phyloP scores from a whole-genome alignment of 192 early-diverging fungal species.

The Backusella luteola region DNA sequence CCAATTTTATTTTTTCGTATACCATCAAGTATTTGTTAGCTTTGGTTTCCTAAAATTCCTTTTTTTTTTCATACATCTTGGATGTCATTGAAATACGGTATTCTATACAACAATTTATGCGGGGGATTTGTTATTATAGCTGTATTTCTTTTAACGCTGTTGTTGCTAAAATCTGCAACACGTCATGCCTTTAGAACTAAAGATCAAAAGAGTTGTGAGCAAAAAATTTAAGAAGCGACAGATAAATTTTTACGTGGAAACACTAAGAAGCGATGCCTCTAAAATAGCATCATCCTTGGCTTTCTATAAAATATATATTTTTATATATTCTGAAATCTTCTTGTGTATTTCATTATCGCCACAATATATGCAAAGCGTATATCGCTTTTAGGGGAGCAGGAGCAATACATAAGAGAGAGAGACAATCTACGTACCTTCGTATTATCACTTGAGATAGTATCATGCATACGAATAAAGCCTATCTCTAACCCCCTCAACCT shows the following conservation, averaged over 20 bases:
- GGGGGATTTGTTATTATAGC: not conserved
- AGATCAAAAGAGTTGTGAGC: not conserved
- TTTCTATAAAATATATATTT: not conserved
- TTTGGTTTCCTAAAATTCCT: not conserved
- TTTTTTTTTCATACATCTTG: not conserved
- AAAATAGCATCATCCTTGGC: not conserved
- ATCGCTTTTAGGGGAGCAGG: not conserved
- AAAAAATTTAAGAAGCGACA: not conserved
- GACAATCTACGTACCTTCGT: not conserved
- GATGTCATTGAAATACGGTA: not conserved
- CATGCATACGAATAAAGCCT: conserved; percentile 1
- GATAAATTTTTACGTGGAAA: not conserved
- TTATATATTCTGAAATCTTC: not conserved
- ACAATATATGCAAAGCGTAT: not conserved
- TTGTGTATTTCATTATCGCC: not conserved
- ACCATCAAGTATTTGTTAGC: not conserved
- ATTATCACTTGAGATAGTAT: not conserved
- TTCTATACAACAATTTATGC: not conserved
- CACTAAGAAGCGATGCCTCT: not conserved
- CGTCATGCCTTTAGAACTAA: not conserved
- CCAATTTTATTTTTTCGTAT: not conserved
- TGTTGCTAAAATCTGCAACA: conserved; percentile 1
- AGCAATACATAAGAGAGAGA: not conserved
- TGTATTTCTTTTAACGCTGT: not conserved
- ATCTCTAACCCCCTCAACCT: not conserved